Base-by-base conservation (phyloP, 2,329 filamentous ascomycete genomes). In the Penicillium sp. region DNA sequence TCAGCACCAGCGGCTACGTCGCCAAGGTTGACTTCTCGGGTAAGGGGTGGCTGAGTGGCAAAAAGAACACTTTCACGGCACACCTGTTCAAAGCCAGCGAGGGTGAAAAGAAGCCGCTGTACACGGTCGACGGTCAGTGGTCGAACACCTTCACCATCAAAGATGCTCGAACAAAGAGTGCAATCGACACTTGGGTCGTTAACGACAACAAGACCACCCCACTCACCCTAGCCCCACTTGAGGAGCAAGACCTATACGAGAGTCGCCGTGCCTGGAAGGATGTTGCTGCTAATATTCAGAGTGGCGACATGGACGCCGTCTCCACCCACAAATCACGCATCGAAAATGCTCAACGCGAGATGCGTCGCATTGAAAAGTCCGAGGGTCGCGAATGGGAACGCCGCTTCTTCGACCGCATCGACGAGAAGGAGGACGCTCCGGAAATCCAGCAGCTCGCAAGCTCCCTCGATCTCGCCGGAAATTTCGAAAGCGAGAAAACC, bases 41-140 rank as follows among this genome's bases (percentile, higher is more conserved):
- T 56, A 90, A 87, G 62, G 90, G 90, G 41, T 98, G 90, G 90
- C 67, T 98, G 7, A 88, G 84, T 30, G 92, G 90, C 50, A 94
- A 94, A 74, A 95, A 95, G 72, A 96, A 96, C 70, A 84, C 76
- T 39, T 87, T 96, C 61, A 79, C 73, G 9, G 90, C 88, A 10
- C 73, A 73, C 15, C 62, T 96, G 40, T 88, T 84, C 67, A 85
- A 64, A 67, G 79, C 69, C 45, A 76, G 72, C 45, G 65, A 79
- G 68, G 66, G 86, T 82, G 65, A 72, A 49, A 70, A 82, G 85
- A 35, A 75, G 79, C 44, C 71, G 82, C 32, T 95, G 7, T 75
- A 90, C 72, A 86, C 80, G n/a, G 74, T 83, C 26, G 81, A 87
- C 18, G 92, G 92, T 15, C 86, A 93, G 61, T 98, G 92, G 92